Evolutionary conservation across 192 early-diverging fungal genomes (phyloP).

Genomic region (Spinellus fusiger): DNA sequence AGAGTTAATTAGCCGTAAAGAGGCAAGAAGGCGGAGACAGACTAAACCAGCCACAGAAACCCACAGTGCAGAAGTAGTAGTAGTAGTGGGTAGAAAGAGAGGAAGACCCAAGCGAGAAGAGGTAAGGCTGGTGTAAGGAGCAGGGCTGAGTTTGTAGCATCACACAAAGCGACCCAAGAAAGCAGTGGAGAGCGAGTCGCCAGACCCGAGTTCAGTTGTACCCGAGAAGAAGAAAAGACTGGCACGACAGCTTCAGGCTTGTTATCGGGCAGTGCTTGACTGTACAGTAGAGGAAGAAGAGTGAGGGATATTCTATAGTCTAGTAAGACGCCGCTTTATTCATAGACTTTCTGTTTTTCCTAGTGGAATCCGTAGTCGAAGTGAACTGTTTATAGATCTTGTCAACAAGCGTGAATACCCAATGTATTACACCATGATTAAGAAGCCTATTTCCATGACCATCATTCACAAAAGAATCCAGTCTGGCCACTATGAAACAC

Average conservation of each 20-base stretch:
- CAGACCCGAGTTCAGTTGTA: slow-evolving; percentile 35
- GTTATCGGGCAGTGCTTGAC: slow-evolving; percentile 55
- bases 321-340: too few relatives aligned
- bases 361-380: slow-evolving; percentile 43
- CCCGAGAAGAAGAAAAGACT: slow-evolving; percentile 45
- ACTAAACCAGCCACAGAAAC: slow-evolving; percentile 6
- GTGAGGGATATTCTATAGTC: too few relatives aligned
- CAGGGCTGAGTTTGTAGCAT: background rate
- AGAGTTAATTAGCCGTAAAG: slow-evolving; percentile 39
- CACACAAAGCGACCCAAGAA: background rate
- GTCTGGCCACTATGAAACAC: slow-evolving; percentile 57
- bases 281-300: slow-evolving; percentile 42
- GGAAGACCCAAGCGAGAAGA: slow-evolving; percentile 12
- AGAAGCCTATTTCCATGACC: slow-evolving; percentile 84
- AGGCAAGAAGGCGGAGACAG: slow-evolving; percentile 31
- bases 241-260: slow-evolving; percentile 45
- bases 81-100: background rate
- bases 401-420: slow-evolving; percentile 72
- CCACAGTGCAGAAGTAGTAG: slow-evolving; percentile 31
- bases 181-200: slow-evolving; percentile 16
- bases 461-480: slow-evolving; percentile 76
- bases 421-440: slow-evolving; percentile 87
- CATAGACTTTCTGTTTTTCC: too few relatives aligned
- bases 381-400: slow-evolving; percentile 74
- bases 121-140: background rate